Conservation (phyloP, 352 stramenopile species). For the Globisporangium alternatum region DNA sequence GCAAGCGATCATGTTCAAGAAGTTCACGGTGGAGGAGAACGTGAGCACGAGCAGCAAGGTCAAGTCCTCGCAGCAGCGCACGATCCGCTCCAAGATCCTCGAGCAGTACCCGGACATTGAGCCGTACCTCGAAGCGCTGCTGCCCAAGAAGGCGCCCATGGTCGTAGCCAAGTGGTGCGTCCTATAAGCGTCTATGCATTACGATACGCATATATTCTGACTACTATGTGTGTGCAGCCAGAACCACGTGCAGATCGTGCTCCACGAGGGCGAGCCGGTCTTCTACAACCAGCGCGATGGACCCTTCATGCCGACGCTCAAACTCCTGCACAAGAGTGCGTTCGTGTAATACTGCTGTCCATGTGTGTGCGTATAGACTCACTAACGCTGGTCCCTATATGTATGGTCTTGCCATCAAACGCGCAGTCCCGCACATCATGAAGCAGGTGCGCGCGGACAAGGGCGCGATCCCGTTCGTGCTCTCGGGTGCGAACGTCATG, state of each 20-base stretch:
- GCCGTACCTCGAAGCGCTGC: slow-evolving; percentile 81
- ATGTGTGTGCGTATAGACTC: not conserved
- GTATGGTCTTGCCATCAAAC: not conserved
- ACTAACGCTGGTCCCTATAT: not conserved
- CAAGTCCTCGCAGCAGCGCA: slow-evolving; percentile 96
- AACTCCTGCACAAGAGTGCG: slow-evolving; percentile 92
- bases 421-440: slow-evolving; percentile 89
- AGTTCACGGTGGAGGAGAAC: slow-evolving; percentile 93
- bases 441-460: slow-evolving; percentile 94
- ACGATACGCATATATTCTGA: not conserved
- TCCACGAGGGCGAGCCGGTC: slow-evolving; percentile 88
- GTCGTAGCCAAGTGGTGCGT: slow-evolving; percentile 89
- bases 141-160: slow-evolving; percentile 95
- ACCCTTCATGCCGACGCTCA: slow-evolving; percentile 96
- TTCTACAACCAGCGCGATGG: slow-evolving; percentile 97
- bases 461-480: slow-evolving; percentile 96
- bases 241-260: slow-evolving; percentile 89
- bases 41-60: slow-evolving; percentile 96
- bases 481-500: slow-evolving; percentile 99
- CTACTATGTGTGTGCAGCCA: slow-evolving; percentile 40
- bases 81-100: slow-evolving; percentile 92
- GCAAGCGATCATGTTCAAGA: slow-evolving; percentile 89
- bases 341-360: not conserved
- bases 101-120: slow-evolving; percentile 92
- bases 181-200: not conserved